Evolutionary conservation across 352 stramenopile species (phyloP).

Genomic region (Pythium guiyangense): DNA sequence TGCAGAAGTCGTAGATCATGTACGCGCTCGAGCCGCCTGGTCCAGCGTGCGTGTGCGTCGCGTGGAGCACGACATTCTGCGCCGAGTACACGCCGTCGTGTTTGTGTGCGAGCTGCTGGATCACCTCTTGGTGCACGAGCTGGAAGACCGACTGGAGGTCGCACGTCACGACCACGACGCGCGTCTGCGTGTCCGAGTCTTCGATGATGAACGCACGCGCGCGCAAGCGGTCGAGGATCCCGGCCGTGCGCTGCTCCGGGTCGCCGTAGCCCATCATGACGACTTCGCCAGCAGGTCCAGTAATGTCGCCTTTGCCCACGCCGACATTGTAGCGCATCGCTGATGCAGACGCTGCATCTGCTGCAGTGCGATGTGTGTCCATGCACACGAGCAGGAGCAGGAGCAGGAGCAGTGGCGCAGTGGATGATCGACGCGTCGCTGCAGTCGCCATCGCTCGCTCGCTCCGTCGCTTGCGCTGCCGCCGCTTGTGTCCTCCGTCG

Average conservation of each 20-base stretch:
- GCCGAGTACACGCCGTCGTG: slow-evolving; percentile 38
- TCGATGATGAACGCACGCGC: slow-evolving; percentile 62
- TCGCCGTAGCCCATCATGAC: slow-evolving; percentile 70
- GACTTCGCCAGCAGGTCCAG: slow-evolving; percentile 44
- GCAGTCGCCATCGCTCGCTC: not conserved
- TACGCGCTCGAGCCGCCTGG: slow-evolving; percentile 72
- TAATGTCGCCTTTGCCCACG: slow-evolving; percentile 58
- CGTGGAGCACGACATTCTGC: slow-evolving; percentile 72
- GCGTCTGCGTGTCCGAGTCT: slow-evolving; percentile 21
- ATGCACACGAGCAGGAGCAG: not conserved
- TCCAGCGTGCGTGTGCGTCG: too few relatives aligned
- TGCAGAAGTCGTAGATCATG: slow-evolving; percentile 43
- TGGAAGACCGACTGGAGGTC: slow-evolving; percentile 42
- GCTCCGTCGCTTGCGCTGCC: too few relatives aligned
- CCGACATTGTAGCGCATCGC: slow-evolving; percentile 33
- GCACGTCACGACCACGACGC: slow-evolving; percentile 44
- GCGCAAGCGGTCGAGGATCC: slow-evolving; percentile 55
- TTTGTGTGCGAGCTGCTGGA: slow-evolving; percentile 22
- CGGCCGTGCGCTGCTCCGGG: slow-evolving; percentile 32
- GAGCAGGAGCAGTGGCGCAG: not conserved
- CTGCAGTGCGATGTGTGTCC: not conserved
- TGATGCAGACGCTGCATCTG: not conserved
- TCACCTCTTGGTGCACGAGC: slow-evolving; percentile 46
- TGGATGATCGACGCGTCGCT: not conserved
- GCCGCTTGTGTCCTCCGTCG: too few relatives aligned